A percentile compares a stretch with the other conserved stretches of the same genome.
phyloP scores from a whole-genome alignment of 2,329 filamentous ascomycete genomes.

The Botryosphaeria dothidea region DNA sequence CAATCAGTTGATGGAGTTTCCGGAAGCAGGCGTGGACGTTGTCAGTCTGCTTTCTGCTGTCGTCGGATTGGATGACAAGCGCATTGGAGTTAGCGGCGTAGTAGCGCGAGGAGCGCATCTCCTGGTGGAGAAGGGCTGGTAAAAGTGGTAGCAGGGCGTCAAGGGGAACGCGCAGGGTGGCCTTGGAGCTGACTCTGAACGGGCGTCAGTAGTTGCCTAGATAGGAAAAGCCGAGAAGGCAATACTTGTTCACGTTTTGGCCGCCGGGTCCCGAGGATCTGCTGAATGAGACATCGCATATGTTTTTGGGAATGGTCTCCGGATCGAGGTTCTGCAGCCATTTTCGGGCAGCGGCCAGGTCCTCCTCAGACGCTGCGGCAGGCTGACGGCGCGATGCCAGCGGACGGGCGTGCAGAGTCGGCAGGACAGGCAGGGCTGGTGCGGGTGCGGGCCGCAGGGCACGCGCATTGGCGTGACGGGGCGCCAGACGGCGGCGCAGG shows the following conservation, averaged over 20 bases:
- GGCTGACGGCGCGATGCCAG: not conserved
- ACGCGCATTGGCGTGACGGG: not conserved
- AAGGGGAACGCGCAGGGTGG: slow-evolving; percentile 60
- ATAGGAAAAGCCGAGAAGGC: slow-evolving; percentile 23
- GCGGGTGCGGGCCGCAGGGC: not conserved
- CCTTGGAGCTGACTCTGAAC: slow-evolving; percentile 65
- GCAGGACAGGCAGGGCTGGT: not conserved
- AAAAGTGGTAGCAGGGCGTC: slow-evolving; percentile 54
- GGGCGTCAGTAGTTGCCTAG: slow-evolving; percentile 10
- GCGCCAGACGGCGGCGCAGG: not conserved
- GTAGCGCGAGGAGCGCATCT: slow-evolving; percentile 57
- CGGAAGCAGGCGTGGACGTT: slow-evolving; percentile 62
- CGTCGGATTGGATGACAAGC: slow-evolving; percentile 64
- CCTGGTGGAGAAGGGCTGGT: slow-evolving; percentile 54
- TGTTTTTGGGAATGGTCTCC: slow-evolving; percentile 55
- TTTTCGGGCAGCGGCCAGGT: slow-evolving; percentile 48
- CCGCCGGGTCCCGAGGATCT: slow-evolving; percentile 66
- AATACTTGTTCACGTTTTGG: slow-evolving; percentile 69
- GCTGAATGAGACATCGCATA: slow-evolving; percentile 63
- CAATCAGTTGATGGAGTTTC: slow-evolving; percentile 58
- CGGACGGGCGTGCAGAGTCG: not conserved
- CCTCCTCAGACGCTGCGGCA: slow-evolving; percentile 26
- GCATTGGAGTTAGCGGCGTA: slow-evolving; percentile 53
- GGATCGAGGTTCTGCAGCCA: slow-evolving; percentile 59
- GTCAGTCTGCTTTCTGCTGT: slow-evolving; percentile 61